Evolutionary conservation across 2,329 filamentous ascomycete genomes (phyloP).

Genomic region (Monosporascus sp.): DNA sequence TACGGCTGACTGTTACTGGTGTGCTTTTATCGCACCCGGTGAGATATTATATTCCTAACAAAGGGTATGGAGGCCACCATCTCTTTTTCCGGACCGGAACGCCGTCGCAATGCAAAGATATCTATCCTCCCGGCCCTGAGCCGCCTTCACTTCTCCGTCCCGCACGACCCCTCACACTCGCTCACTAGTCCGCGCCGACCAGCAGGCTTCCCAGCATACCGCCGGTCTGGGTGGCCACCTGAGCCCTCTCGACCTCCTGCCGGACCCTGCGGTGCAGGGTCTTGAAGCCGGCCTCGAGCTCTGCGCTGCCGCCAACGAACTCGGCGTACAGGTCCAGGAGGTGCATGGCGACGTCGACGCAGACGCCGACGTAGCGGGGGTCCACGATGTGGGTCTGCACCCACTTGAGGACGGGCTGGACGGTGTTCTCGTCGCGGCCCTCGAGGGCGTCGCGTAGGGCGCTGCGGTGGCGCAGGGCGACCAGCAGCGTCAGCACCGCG

Average conservation of each 20-base stretch:
- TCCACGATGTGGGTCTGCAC: slow-evolving; percentile 74
- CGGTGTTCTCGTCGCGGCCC: slow-evolving; percentile 71
- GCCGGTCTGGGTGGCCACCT: slow-evolving; percentile 72
- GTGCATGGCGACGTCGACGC: slow-evolving; percentile 76
- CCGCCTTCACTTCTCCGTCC: neutral
- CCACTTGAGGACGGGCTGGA: slow-evolving; percentile 82
- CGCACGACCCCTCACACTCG: neutral
- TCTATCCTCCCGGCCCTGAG: neutral
- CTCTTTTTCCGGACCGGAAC: neutral
- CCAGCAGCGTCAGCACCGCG: slow-evolving; percentile 68
- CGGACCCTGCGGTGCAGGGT: slow-evolving; percentile 65
- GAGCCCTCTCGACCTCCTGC: slow-evolving; percentile 73
- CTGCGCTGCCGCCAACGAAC: slow-evolving; percentile 66
- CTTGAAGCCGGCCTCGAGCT: slow-evolving; percentile 66
- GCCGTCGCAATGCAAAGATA: neutral
- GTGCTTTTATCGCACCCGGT: too few relatives aligned
- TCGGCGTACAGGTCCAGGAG: slow-evolving; percentile 84
- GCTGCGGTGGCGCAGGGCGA: slow-evolving; percentile 80
- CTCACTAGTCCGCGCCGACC: slow-evolving; percentile 31
- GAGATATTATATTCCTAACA: neutral
- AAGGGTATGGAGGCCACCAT: neutral
- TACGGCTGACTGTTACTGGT: too few relatives aligned
- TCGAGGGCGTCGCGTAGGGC: slow-evolving; percentile 76
- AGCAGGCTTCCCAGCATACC: slow-evolving; percentile 80
- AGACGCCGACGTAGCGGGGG: slow-evolving; percentile 73